Evolutionary conservation across 768 basidiomycete species (phyloP).

Genomic region (Lactifluus rugatus): DNA sequence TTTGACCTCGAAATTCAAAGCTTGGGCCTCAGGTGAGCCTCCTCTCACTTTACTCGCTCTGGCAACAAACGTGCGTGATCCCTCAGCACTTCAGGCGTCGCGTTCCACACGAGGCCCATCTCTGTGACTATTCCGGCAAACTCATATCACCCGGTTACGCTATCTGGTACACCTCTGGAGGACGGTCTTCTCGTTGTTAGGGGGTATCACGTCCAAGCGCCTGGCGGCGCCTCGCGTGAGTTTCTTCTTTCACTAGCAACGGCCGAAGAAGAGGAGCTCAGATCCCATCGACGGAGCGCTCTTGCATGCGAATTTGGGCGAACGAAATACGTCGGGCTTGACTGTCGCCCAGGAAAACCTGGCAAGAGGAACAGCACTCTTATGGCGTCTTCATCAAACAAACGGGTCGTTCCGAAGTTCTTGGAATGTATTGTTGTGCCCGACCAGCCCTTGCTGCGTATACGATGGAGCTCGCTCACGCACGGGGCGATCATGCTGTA

Average conservation of each 20-base stretch:
- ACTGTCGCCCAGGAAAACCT: conserved; percentile 49
- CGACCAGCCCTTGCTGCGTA: conserved; percentile 79
- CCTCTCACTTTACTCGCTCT: not conserved
- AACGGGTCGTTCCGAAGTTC: conserved; percentile 36
- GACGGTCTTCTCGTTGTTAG: conserved; percentile 62
- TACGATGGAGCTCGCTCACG: conserved; percentile 80
- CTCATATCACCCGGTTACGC: conserved; percentile 59
- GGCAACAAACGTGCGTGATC: not conserved
- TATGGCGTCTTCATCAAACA: conserved; percentile 22
- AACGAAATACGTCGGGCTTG: conserved; percentile 65
- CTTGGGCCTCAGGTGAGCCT: conserved; percentile 63
- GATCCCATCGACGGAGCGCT: conserved; percentile 47
- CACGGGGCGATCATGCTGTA: conserved; percentile 95
- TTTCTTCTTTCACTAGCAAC: conserved; percentile 69
- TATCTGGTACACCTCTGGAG: conserved; percentile 56
- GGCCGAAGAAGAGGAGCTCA: conserved; percentile 57
- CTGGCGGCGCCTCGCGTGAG: conserved; percentile 59
- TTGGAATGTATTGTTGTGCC: conserved; percentile 78
- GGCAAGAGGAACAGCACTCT: conserved; percentile 32
- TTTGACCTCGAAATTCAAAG: conserved; percentile 86
- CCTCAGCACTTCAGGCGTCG: conserved; percentile 69
- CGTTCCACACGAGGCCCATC: conserved; percentile 57
- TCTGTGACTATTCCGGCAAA: conserved; percentile 63
- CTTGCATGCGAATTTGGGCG: conserved; percentile 58
- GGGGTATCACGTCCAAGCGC: conserved; percentile 71